These are phyloP conservation scores for Venturiaceae sp. DNA, from an alignment of 2,329 filamentous ascomycete genomes.

Conservation along the genomic window DNA sequence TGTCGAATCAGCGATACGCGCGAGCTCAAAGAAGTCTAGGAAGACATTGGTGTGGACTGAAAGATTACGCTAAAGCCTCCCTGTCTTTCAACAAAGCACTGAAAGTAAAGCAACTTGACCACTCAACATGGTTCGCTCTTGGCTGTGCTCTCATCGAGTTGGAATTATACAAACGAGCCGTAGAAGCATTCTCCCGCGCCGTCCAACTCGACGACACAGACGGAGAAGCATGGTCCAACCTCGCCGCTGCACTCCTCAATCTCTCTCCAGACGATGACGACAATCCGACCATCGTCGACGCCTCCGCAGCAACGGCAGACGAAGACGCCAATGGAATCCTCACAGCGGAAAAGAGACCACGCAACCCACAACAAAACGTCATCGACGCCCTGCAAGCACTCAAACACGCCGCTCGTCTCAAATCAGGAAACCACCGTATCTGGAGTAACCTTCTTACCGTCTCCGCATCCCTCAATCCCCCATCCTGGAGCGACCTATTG, in stretches of 20 bases:
- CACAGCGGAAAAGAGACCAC: conserved; percentile 10
- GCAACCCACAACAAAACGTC: conserved; percentile 52
- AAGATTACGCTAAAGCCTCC: conserved; percentile 59
- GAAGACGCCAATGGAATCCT: conserved; percentile 6
- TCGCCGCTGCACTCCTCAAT: conserved; percentile 73
- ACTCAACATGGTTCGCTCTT: conserved; percentile 78
- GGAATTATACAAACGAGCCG: conserved; percentile 65
- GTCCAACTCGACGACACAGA: conserved; percentile 83
- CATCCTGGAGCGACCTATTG: conserved; percentile 65
- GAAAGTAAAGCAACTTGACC: conserved; percentile 68
- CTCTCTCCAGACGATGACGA: conserved; percentile 21
- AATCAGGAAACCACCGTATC: conserved; percentile 81
- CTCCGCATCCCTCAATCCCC: conserved; percentile 65
- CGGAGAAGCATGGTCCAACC: conserved; percentile 89
- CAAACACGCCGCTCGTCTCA: conserved; percentile 75
- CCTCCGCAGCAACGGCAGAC: not conserved
- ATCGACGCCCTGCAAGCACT: conserved; percentile 73
- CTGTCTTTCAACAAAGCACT: conserved; percentile 73
- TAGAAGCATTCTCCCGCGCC: conserved; percentile 72
- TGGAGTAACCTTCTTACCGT: conserved; percentile 96
- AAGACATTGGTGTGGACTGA: conserved; percentile 60
- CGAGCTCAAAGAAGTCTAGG: conserved; percentile 82
- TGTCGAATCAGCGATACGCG: conserved; percentile 72
- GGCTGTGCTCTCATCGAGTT: conserved; percentile 81
- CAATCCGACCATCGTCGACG: not conserved